These are phyloP conservation scores for Irpex sp. DNA, from an alignment of 1,284 basidiomycete genomes.

Conservation along the genomic window DNA sequence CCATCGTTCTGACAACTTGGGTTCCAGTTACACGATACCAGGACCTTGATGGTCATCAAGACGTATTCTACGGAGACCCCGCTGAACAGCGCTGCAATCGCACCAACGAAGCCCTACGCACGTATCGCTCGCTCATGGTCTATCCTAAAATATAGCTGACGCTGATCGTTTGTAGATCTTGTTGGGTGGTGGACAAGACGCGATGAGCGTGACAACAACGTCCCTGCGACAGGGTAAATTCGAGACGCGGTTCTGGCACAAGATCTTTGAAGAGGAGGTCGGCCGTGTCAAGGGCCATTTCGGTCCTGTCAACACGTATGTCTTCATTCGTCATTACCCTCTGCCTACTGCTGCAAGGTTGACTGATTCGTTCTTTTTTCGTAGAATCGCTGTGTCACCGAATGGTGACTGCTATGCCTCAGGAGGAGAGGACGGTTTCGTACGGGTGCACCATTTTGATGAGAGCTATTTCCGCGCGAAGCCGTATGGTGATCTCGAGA, in stretches of 20 bases:
- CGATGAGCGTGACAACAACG: conserved; percentile 96
- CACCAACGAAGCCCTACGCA: conserved; percentile 83
- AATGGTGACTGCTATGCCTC: conserved; percentile 87
- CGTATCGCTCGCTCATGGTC: conserved; percentile 16
- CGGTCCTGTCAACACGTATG: conserved; percentile 95
- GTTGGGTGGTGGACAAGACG: conserved; percentile 95
- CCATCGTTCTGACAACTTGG: neutral
- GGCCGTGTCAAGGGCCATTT: conserved; percentile 96
- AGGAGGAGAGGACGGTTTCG: conserved; percentile 95
- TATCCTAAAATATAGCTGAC: neutral
- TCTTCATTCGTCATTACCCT: conserved; percentile 12
- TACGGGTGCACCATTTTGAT: conserved; percentile 89
- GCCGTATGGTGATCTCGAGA: conserved; percentile 87
- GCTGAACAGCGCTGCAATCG: conserved; percentile 89
- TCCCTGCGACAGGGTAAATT: conserved; percentile 93
- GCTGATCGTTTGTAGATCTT: conserved; percentile 51
- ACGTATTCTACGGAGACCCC: conserved; percentile 93
- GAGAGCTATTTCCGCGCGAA: conserved; percentile 86
- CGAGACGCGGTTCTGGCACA: conserved; percentile 98
- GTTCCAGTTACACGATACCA: conserved; percentile 81
- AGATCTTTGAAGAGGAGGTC: conserved; percentile 96
- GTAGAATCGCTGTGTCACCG: conserved; percentile 88
- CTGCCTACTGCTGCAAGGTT: neutral
- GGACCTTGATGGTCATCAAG: conserved; percentile 87
- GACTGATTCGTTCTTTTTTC: conserved; percentile 5